Evolutionary conservation across 352 stramenopile genomes (phyloP).

Genomic region (Detonula confervacea): DNA sequence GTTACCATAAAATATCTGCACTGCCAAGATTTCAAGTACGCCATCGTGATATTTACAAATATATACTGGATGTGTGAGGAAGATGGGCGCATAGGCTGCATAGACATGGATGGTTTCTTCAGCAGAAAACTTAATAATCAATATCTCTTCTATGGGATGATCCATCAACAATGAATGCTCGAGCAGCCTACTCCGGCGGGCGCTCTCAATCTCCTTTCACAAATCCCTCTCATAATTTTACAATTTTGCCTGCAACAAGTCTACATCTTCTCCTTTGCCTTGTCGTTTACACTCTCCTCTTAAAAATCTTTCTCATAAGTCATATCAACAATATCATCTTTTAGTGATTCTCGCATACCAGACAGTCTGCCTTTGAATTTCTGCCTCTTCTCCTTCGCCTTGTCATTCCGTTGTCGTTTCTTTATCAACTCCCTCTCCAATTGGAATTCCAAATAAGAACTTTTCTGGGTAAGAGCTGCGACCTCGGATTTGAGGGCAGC

Average conservation of each 20-base stretch:
- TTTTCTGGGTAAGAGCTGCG: conserved; percentile 26
- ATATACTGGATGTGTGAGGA: too few relatives aligned
- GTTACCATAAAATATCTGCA: too few relatives aligned
- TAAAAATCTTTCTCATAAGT: conserved; percentile 6
- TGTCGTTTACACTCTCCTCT: conserved; percentile 7
- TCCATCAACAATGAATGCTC: too few relatives aligned
- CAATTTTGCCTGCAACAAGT: too few relatives aligned
- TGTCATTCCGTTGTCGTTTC: conserved; percentile 17
- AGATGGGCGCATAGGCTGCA: too few relatives aligned
- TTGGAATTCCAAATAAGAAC: conserved; percentile 25
- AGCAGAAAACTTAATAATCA: too few relatives aligned
- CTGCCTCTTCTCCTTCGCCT: conserved; percentile 29
- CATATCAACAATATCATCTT: conserved; percentile 16
- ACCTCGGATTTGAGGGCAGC: conserved; percentile 20
- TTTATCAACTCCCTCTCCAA: conserved; percentile 27
- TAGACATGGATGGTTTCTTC: too few relatives aligned
- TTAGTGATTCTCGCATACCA: conserved; percentile 25
- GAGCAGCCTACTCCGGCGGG: too few relatives aligned
- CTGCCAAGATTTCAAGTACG: too few relatives aligned
- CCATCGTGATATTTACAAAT: too few relatives aligned
- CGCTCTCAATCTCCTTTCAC: not conserved
- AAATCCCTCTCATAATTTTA: conserved; percentile 2
- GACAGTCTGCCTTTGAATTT: conserved; percentile 29
- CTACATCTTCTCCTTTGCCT: too few relatives aligned
- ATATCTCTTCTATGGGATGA: too few relatives aligned